Conservation (phyloP, 2,329 filamentous ascomycete species). For the Xylariaceae sp. region DNA sequence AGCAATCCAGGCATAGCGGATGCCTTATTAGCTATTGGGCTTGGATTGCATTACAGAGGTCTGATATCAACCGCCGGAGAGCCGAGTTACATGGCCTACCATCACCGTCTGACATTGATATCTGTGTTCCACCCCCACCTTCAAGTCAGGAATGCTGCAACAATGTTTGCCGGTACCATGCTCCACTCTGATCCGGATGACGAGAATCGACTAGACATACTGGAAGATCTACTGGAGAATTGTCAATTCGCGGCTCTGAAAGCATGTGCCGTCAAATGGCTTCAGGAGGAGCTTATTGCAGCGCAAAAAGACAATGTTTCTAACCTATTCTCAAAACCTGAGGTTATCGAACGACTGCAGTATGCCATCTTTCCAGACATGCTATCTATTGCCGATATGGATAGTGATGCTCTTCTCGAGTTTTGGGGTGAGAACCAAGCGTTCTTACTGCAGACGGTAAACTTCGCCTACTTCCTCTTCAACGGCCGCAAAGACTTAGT, state of each 20-base stretch:
- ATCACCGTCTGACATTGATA: slow-evolving; percentile 64
- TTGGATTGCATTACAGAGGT: slow-evolving; percentile 63
- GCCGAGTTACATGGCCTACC: slow-evolving; percentile 63
- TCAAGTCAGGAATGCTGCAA: slow-evolving; percentile 61
- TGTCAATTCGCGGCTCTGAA: slow-evolving; percentile 69
- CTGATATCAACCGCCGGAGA: slow-evolving; percentile 47
- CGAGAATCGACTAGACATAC: slow-evolving; percentile 63
- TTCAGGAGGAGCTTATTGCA: slow-evolving; percentile 66
- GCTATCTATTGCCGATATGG: slow-evolving; percentile 52
- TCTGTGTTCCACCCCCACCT: slow-evolving; percentile 64
- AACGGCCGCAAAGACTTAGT: slow-evolving; percentile 54
- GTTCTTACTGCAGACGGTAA: slow-evolving; percentile 65
- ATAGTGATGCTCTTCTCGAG: slow-evolving; percentile 53
- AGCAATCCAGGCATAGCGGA: slow-evolving; percentile 63
- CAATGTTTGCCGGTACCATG: slow-evolving; percentile 58
- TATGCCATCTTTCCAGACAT: slow-evolving; percentile 67
- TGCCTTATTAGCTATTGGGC: slow-evolving; percentile 63
- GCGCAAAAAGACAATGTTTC: slow-evolving; percentile 45
- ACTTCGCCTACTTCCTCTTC: slow-evolving; percentile 66
- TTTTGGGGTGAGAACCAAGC: slow-evolving; percentile 59
- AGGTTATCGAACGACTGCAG: slow-evolving; percentile 66
- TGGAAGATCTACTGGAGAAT: slow-evolving; percentile 70
- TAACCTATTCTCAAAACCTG: slow-evolving; percentile 56
- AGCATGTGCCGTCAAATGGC: slow-evolving; percentile 67
- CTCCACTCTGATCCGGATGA: slow-evolving; percentile 67